These are phyloP conservation scores for Circinella minor DNA, from an alignment of 371 early-diverging fungal genomes.

Conservation along the genomic window DNA sequence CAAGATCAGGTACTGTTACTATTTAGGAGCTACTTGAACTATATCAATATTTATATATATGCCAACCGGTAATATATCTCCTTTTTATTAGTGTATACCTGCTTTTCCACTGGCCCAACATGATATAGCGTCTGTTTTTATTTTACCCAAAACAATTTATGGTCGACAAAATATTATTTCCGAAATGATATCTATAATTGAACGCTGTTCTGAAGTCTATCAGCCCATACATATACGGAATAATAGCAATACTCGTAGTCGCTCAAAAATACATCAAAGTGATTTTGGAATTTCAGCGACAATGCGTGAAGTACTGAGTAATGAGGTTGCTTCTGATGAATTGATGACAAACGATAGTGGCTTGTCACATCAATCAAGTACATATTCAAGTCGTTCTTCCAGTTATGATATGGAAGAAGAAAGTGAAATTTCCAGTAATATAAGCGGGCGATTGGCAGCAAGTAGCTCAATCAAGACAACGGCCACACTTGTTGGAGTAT, in stretches of 20 bases:
- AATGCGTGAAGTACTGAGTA: constrained; percentile 17
- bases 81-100: constrained; percentile 25
- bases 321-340: constrained; percentile 12
- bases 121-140: constrained; percentile 51
- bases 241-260: neutral
- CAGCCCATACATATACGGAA: constrained; percentile 18
- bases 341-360: neutral
- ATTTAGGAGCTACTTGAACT: too few relatives aligned
- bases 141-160: constrained; percentile 42
- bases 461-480: constrained; percentile 19
- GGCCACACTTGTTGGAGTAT: constrained; percentile 34
- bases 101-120: constrained; percentile 43
- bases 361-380: constrained; percentile 21
- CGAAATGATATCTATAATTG: constrained; percentile 41
- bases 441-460: constrained; percentile 15
- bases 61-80: too few relatives aligned
- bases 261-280: constrained; percentile 12
- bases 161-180: constrained; percentile 41
- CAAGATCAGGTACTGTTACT: too few relatives aligned
- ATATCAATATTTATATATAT: too few relatives aligned
- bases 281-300: neutral
- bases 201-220: constrained; percentile 35
- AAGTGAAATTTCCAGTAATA: constrained; percentile 32
- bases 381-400: constrained; percentile 38
- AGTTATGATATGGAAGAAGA: constrained; percentile 26